Percentiles rank a stretch among this genome's conserved stretches.
Evolutionary conservation across 2,329 filamentous ascomycete genomes (phyloP).

Genomic region (Colletotrichum sp.): DNA sequence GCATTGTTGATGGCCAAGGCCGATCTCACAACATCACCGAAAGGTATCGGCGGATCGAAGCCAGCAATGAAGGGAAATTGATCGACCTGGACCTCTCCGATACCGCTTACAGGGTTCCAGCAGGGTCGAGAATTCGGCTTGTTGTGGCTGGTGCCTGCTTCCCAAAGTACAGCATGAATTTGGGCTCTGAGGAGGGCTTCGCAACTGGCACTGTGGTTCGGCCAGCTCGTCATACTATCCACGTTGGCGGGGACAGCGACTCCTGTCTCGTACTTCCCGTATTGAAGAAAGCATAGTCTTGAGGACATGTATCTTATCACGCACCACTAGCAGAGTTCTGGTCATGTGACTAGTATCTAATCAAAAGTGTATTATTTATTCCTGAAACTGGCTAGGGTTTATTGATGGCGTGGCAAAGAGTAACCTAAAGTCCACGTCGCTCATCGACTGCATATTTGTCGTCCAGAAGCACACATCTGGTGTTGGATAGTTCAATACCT

Average conservation of each 20-base stretch:
- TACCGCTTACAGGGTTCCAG: conserved; percentile 25
- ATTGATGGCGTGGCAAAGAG: neutral
- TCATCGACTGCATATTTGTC: neutral
- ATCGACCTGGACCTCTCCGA: conserved; percentile 13
- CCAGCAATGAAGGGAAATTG: neutral
- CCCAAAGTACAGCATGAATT: conserved; percentile 21
- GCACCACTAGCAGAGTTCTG: neutral
- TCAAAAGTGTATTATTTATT: accelerated
- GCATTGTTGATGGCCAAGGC: conserved; percentile 26
- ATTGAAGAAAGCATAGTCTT: neutral
- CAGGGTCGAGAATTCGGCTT: conserved; percentile 25
- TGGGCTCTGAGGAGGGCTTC: conserved; percentile 24
- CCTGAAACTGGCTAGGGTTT: neutral
- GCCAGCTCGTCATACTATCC: conserved; percentile 17
- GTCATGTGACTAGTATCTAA: neutral
- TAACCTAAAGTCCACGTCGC: neutral
- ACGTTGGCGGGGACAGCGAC: neutral
- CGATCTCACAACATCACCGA: conserved; percentile 27
- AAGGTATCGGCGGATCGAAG: conserved; percentile 23
- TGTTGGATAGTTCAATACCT: neutral
- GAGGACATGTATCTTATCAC: neutral
- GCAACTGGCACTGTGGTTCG: conserved; percentile 15
- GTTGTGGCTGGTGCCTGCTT: conserved; percentile 27
- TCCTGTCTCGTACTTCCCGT: neutral
- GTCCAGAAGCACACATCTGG: neutral